Percentiles rank a stretch among this genome's conserved stretches.
phyloP scores from a whole-genome alignment of 257 asterid genomes.

The Henckelia pumila region DNA sequence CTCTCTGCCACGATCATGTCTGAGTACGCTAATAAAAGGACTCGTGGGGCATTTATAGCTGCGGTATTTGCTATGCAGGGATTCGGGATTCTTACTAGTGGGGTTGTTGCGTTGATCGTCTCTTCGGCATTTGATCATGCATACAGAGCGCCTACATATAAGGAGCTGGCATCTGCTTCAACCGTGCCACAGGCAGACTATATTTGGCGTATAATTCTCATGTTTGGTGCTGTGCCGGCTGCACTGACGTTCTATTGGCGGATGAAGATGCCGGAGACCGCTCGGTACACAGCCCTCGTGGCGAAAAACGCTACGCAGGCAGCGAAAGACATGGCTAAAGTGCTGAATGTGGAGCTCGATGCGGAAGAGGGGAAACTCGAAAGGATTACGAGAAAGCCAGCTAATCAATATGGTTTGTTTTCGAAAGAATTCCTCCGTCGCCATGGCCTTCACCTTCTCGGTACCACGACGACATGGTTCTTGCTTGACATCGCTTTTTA shows the following conservation, averaged over 20 bases:
- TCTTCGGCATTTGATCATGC: conserved; percentile 38
- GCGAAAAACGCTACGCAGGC: conserved; percentile 67
- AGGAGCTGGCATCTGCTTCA: conserved; percentile 31
- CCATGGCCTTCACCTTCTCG: conserved; percentile 43
- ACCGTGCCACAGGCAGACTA: conserved; percentile 53
- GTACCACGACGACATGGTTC: conserved; percentile 46
- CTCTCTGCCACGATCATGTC: conserved; percentile 79
- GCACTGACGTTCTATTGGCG: conserved; percentile 67
- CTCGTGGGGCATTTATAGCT: conserved; percentile 65
- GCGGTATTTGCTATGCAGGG: conserved; percentile 82
- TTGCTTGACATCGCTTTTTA: conserved; percentile 46
- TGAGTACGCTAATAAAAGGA: conserved; percentile 59
- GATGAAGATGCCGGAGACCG: conserved; percentile 80
- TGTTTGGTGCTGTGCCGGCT: conserved; percentile 75
- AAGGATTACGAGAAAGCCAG: background rate
- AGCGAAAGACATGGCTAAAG: conserved; percentile 55
- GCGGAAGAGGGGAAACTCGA: conserved; percentile 45
- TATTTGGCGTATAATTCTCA: conserved; percentile 57
- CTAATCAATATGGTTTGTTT: conserved; percentile 39
- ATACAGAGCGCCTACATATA: conserved; percentile 35
- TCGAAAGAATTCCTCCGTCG: conserved; percentile 29
- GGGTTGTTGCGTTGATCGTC: conserved; percentile 38
- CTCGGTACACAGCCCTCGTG: conserved; percentile 74
- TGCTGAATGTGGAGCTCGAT: conserved; percentile 55
- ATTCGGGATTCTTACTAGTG: conserved; percentile 53